These are phyloP conservation scores for Apiospora phragmitis DNA, from an alignment of 2,329 filamentous ascomycete species.

Conservation along the genomic window DNA sequence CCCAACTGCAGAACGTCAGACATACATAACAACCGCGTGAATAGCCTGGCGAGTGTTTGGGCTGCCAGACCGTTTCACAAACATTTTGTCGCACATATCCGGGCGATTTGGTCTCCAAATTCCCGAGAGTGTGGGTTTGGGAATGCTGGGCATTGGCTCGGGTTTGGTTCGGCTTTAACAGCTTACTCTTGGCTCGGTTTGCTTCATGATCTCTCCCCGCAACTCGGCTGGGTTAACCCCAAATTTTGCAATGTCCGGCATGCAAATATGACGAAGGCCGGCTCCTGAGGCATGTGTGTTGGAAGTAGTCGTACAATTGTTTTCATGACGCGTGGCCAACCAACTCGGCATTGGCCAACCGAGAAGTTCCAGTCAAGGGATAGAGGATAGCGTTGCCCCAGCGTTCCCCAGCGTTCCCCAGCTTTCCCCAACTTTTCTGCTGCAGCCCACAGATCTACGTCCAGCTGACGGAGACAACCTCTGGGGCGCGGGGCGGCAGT, in stretches of 20 bases:
- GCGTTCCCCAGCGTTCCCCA: no score
- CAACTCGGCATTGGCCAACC: background rate
- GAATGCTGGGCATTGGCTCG: background rate
- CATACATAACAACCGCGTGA: background rate
- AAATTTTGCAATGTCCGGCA: background rate
- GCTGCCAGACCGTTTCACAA: background rate
- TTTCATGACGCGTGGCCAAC: background rate
- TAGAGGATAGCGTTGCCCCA: background rate
- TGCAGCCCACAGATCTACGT: background rate
- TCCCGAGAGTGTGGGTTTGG: background rate
- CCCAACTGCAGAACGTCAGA: background rate
- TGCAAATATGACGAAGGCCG: background rate
- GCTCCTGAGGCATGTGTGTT: background rate
- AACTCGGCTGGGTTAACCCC: background rate
- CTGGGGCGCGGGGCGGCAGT: background rate
- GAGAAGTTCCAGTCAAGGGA: background rate
- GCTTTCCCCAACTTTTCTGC: background rate
- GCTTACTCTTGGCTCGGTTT: background rate
- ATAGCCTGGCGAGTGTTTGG: background rate
- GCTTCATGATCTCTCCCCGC: background rate
- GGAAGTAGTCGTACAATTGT: no score
- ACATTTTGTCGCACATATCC: background rate
- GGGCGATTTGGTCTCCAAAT: slow-evolving; percentile 2
- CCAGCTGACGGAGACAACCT: background rate
- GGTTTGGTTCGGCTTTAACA: background rate